Base-by-base conservation (phyloP, 1,284 basidiomycete species). In the Peniophora sp. region DNA sequence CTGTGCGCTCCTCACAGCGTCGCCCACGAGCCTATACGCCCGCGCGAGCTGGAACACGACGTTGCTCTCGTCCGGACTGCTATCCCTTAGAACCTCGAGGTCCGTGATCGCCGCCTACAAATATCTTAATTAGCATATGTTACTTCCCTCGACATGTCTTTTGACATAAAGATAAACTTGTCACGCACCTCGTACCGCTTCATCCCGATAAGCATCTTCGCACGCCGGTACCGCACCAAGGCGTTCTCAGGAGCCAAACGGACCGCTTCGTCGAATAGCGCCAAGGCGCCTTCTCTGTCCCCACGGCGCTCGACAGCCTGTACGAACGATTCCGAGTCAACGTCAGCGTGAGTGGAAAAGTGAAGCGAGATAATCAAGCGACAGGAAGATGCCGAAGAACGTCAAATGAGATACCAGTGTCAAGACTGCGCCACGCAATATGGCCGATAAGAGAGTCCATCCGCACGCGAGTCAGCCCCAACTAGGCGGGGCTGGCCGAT, bases 21-120 rank as follows among this genome's bases (percentile, higher is more conserved):
- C 74, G 23, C 89, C 90, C 50, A 86, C 69, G 56, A 89, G 74
- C 47, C 90, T 79, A 64, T 94, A 95, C 55, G 87, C 86, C 69
- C 89, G 90, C 32, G 92, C 94, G n/a, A 97, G 80, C 66, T 96
- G 85, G 77, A 95, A 95, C 55, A 94, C 83, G 50, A 97, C 89
- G 69, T 96, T 95, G 53, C 92, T 88, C 73, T 97, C 94, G 64
- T 94, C 91, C 11, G 94, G 92, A 27, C 92, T 89, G 53, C 80
- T 74, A 61, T 82, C 83, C 56, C 83, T 77, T 47, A 97, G 78
- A 52, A 77, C 72, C 67, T 91, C 83, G 58, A 97, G 77, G 63
- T 92, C 89, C 54, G 76, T 65, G 46, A 92, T 79, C 17, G 94
- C 92, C 50, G 75, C 73, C 91, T 94, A 72, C 55, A 44, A 12